Percentiles rank a stretch among this genome's conserved stretches.
Evolutionary conservation across 2,329 filamentous ascomycete species (phyloP).

Genomic region (Purpureocillium lavendulum): DNA sequence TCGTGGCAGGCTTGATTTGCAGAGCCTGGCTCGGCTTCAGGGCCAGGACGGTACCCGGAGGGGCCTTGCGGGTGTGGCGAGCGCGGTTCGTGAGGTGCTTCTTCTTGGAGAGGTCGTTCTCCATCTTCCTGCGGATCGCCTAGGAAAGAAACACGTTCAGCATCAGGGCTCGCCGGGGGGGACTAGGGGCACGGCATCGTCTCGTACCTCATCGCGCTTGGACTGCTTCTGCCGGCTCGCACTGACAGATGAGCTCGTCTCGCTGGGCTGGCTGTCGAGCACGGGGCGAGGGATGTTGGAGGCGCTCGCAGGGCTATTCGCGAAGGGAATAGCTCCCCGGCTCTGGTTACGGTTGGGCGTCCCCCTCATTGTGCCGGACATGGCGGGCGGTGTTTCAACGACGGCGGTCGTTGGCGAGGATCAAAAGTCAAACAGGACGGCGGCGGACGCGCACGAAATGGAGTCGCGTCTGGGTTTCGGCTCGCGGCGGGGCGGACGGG

Average conservation of each 20-base stretch:
- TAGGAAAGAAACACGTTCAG: conserved; percentile 25
- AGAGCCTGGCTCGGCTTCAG: conserved; percentile 92
- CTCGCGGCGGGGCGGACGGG: no score
- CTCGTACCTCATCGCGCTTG: conserved; percentile 92
- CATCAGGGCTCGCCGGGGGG: no score
- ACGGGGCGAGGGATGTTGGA: conserved; percentile 69
- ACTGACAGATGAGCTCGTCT: conserved; percentile 65
- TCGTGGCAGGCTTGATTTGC: conserved; percentile 93
- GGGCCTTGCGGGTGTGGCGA: conserved; percentile 83
- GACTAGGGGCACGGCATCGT: background rate
- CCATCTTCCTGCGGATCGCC: conserved; percentile 95
- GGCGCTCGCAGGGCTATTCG: conserved; percentile 45
- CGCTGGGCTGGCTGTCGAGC: conserved; percentile 52
- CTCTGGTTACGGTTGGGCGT: conserved; percentile 56
- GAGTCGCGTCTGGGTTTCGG: no score
- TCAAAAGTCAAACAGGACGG: background rate
- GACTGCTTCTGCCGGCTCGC: conserved; percentile 93
- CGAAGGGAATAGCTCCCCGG: conserved; percentile 51
- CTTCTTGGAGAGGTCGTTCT: conserved; percentile 97
- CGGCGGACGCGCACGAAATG: no score
- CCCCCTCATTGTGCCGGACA: conserved; percentile 59
- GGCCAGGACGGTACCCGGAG: conserved; percentile 90
- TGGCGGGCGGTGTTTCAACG: conserved; percentile 18
- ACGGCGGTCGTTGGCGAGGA: background rate
- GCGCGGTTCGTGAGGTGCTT: conserved; percentile 72